phyloP scores from a whole-genome alignment of 768 basidiomycete genomes.

The Bullera alba region DNA sequence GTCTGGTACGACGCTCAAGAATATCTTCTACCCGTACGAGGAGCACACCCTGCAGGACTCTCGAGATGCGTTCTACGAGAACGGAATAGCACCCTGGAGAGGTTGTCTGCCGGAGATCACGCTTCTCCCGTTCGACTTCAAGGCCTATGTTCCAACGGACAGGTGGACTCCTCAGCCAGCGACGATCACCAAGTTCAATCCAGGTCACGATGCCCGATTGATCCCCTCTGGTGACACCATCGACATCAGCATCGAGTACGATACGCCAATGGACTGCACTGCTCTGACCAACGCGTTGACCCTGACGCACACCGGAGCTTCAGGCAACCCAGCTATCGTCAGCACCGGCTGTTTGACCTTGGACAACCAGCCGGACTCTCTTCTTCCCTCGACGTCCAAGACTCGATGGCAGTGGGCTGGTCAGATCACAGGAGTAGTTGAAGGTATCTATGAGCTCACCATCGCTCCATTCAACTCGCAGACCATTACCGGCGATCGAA shows the following conservation, averaged over 20 bases:
- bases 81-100: constrained; percentile 58
- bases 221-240: constrained; percentile 50
- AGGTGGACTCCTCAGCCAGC: constrained; percentile 69
- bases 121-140: constrained; percentile 71
- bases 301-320: constrained; percentile 62
- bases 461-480: constrained; percentile 55
- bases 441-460: constrained; percentile 72
- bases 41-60: constrained; percentile 64
- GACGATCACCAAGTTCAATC: constrained; percentile 67
- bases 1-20: constrained; percentile 58
- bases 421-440: constrained; percentile 66
- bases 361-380: constrained; percentile 44
- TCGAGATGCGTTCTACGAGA: constrained; percentile 56
- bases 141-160: constrained; percentile 62
- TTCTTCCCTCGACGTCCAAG: constrained; percentile 53
- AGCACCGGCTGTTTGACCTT: constrained; percentile 46
- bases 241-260: constrained; percentile 72
- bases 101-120: constrained; percentile 66
- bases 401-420: constrained; percentile 69
- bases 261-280: constrained; percentile 64
- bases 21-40: constrained; percentile 79
- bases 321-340: constrained; percentile 54
- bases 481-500: no score
- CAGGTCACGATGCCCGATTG: constrained; percentile 80
- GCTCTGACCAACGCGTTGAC: constrained; percentile 60